These are phyloP conservation scores for Bruguiera gymnorhiza DNA, from an alignment of 345 rosid species.

Conservation along the genomic window DNA sequence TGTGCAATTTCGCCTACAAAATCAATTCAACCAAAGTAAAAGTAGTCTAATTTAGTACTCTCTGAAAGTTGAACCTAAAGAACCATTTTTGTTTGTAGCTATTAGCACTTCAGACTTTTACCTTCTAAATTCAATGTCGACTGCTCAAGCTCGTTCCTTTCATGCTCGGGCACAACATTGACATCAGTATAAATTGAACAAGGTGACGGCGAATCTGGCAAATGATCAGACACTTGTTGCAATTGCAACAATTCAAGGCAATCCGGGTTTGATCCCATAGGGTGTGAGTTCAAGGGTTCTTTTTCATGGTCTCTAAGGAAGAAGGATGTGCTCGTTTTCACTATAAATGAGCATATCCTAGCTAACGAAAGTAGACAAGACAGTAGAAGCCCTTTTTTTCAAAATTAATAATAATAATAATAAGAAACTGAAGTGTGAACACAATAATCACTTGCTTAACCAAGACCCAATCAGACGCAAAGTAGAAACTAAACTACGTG, in stretches of 20 bases:
- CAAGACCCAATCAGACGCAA: conserved; percentile 4
- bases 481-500: background rate
- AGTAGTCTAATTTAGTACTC: background rate
- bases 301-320: conserved; percentile 25
- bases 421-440: conserved; percentile 6
- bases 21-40: conserved; percentile 17
- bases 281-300: conserved; percentile 25
- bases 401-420: background rate
- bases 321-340: conserved; percentile 40
- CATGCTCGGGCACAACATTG: conserved; percentile 75
- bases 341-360: conserved; percentile 23
- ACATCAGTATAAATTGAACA: conserved; percentile 56
- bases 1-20: conserved; percentile 52
- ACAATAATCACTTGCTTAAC: conserved; percentile 9
- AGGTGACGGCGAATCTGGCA: conserved; percentile 38
- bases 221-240: conserved; percentile 25
- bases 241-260: conserved; percentile 27
- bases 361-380: conserved; percentile 13
- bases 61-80: background rate
- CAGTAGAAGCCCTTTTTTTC: background rate
- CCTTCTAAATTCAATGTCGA: conserved; percentile 62
- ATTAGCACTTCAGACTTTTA: conserved; percentile 14
- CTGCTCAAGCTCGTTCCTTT: conserved; percentile 56
- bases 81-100: background rate
- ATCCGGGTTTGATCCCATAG: conserved; percentile 34